phyloP scores from a whole-genome alignment of 1,284 basidiomycete species.

The Ganoderma leucocontextum region DNA sequence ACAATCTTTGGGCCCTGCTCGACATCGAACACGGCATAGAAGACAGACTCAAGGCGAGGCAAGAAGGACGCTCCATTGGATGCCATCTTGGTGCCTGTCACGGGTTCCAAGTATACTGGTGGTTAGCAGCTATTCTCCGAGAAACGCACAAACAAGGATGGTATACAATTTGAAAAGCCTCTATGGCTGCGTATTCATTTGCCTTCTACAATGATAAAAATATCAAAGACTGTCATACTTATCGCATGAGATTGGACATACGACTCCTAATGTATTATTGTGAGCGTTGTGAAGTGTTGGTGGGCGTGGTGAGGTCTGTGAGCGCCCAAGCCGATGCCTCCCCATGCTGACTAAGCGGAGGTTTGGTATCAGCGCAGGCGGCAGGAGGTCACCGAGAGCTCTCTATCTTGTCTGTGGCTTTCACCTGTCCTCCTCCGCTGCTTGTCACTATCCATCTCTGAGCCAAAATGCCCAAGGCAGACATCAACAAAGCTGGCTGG shows the following conservation, averaged over 20 bases:
- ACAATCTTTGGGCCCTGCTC: conserved; percentile 86
- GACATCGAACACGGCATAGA: conserved; percentile 89
- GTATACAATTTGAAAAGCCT: neutral
- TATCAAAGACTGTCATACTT: too few species aligned
- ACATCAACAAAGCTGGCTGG: conserved; percentile 92
- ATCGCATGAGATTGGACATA: neutral
- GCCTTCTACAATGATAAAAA: neutral
- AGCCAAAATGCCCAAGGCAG: conserved; percentile 65
- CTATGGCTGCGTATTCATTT: too few species aligned
- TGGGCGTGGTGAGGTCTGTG: neutral
- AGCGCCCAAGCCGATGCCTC: neutral
- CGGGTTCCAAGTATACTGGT: neutral
- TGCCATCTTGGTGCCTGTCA: conserved; percentile 47
- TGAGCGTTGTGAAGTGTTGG: neutral
- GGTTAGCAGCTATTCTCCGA: neutral
- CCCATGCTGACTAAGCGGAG: conserved; percentile 13
- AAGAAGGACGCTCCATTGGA: conserved; percentile 72
- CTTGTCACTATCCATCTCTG: neutral
- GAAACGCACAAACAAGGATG: too few species aligned
- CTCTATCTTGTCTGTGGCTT: neutral
- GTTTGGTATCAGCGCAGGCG: conserved; percentile 1
- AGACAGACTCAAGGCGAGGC: conserved; percentile 85
- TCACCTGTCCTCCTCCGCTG: neutral
- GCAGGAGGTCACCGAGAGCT: neutral
- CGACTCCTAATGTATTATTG: neutral